Evolutionary conservation across 768 basidiomycete species (phyloP).

Genomic region (Pleurotus sapidus): DNA sequence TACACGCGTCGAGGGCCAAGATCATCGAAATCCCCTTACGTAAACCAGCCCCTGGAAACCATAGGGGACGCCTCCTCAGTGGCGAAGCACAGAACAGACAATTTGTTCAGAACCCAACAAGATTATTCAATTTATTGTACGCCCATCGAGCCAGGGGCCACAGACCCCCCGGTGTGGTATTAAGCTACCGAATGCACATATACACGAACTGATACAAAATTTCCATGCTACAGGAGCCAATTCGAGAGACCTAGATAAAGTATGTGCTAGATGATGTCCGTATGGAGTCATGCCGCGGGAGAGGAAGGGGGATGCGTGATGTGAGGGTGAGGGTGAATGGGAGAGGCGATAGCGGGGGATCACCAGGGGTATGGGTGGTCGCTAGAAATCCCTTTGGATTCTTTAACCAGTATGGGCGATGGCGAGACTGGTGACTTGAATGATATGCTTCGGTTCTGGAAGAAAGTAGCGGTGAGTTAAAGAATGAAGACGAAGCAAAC

Average conservation of each 20-base stretch:
- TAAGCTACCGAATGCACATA: no score
- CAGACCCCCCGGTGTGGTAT: no score
- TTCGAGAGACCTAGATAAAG: no score
- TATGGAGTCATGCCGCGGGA: no score
- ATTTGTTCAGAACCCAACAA: no score
- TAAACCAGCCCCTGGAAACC: conserved; percentile 7
- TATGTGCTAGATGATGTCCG: no score
- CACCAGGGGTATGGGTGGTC: neutral
- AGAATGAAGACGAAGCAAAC: neutral
- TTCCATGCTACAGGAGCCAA: no score
- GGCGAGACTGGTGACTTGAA: neutral
- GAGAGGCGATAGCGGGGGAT: neutral
- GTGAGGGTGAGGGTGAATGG: neutral
- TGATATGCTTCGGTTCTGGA: neutral
- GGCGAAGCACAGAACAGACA: no score
- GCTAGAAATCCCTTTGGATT: neutral
- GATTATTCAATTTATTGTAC: no score
- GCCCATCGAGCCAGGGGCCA: no score
- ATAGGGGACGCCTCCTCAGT: no score
- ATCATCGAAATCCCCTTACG: neutral
- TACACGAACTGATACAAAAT: no score
- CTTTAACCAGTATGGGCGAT: neutral
- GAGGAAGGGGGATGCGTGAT: neutral
- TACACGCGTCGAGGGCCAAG: conserved; percentile 47
- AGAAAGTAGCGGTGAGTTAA: neutral